These are phyloP conservation scores for Exophiala dermatitidis DNA, from an alignment of 2,329 filamentous ascomycete genomes.

Conservation along the genomic window DNA sequence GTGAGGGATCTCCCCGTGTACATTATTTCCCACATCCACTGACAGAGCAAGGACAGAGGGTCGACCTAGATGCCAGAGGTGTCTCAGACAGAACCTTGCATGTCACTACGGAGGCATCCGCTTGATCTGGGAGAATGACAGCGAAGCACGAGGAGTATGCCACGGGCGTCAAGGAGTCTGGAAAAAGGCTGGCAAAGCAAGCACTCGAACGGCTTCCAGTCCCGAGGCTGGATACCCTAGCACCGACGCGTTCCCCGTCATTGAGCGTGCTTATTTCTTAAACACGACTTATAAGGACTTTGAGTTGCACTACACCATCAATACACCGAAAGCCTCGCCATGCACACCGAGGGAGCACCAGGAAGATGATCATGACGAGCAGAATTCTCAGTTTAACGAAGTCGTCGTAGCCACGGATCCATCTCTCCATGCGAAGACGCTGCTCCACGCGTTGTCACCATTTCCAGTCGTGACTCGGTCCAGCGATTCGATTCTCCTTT, in stretches of 20 bases:
- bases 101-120: constrained; percentile 10
- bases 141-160: constrained; percentile 26
- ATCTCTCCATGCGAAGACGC: neutral
- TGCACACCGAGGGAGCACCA: no score
- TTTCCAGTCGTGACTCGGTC: neutral
- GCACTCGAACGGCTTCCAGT: neutral
- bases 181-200: constrained; percentile 22
- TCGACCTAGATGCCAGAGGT: no score
- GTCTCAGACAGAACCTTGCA: no score
- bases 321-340: no score
- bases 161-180: constrained; percentile 28
- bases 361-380: no score
- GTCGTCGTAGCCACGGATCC: neutral
- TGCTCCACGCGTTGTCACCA: neutral
- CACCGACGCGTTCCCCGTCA: no score
- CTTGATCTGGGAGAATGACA: constrained; percentile 29
- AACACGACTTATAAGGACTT: no score
- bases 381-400: no score
- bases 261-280: no score
- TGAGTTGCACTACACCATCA: no score
- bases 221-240: neutral
- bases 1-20: no score
- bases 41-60: neutral
- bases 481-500: constrained; percentile 24
- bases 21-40: no score